Evolutionary conservation across 2,329 filamentous ascomycete genomes (phyloP).

Genomic region (Epichloe uncinata): DNA sequence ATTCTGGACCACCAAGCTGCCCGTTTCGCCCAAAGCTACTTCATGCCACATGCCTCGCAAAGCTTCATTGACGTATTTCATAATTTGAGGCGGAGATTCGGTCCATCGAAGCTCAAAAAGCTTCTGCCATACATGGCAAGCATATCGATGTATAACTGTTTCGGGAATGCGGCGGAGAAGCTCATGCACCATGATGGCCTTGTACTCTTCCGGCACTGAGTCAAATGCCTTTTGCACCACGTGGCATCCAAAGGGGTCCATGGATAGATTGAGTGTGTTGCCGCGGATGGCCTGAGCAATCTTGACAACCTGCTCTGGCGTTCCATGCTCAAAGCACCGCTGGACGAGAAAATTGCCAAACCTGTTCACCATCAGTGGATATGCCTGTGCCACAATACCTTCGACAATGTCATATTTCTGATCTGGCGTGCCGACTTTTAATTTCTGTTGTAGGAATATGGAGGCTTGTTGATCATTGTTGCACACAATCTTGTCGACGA

Average conservation of each 20-base stretch:
- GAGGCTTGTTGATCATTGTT: slow-evolving; percentile 99
- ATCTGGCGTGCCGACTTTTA: slow-evolving; percentile 87
- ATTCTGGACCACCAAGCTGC: slow-evolving; percentile 95
- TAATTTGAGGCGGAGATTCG: slow-evolving; percentile 89
- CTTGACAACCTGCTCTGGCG: slow-evolving; percentile 82
- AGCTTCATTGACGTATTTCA: slow-evolving; percentile 95
- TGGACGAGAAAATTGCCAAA: slow-evolving; percentile 98
- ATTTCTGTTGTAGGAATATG: slow-evolving; percentile 96
- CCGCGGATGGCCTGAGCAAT: slow-evolving; percentile 92
- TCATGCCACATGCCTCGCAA: slow-evolving; percentile 97
- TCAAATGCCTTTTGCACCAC: slow-evolving; percentile 98
- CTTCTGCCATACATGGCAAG: slow-evolving; percentile 99
- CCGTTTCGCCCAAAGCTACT: slow-evolving; percentile 91
- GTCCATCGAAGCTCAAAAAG: slow-evolving; percentile 96
- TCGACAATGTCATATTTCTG: slow-evolving; percentile 98
- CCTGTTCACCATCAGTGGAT: slow-evolving; percentile 92
- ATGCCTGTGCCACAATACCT: slow-evolving; percentile 87
- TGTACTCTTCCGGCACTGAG: slow-evolving; percentile 93
- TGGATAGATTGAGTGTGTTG: slow-evolving; percentile 85
- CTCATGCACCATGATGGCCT: slow-evolving; percentile 97
- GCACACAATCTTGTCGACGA: slow-evolving; percentile 98
- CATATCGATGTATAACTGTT: slow-evolving; percentile 96
- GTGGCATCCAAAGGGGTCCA: slow-evolving; percentile 98
- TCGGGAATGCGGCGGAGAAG: slow-evolving; percentile 89
- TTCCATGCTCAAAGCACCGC: slow-evolving; percentile 97